Evolutionary conservation across 169 alveolate species (phyloP).

Genomic region (Babesia bovis): DNA sequence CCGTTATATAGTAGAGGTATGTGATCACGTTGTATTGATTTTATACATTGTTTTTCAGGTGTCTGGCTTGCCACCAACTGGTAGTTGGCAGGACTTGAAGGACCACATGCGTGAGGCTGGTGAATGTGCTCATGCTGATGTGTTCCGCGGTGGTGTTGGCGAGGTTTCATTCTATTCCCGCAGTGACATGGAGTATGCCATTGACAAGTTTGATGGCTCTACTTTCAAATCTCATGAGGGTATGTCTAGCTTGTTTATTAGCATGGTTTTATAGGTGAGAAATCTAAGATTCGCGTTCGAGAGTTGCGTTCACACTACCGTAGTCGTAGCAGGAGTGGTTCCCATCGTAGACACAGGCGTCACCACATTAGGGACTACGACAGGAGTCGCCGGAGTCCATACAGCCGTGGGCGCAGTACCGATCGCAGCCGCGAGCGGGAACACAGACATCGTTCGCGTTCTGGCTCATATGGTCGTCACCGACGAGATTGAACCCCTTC

Average conservation of each 20-base stretch:
- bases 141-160: constrained; percentile 85
- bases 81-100: constrained; percentile 88
- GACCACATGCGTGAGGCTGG: constrained; percentile 88
- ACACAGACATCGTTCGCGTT: constrained; percentile 23
- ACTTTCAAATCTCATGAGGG: constrained; percentile 83
- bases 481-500: neutral
- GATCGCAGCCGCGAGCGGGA: constrained; percentile 51
- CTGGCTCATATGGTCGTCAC: constrained; percentile 36
- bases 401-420: constrained; percentile 38
- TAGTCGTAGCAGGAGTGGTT: constrained; percentile 31
- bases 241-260: constrained; percentile 1
- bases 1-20: constrained; percentile 55
- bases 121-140: constrained; percentile 88
- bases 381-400: constrained; percentile 54
- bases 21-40: too few species aligned
- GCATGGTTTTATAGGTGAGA: constrained; percentile 67
- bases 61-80: constrained; percentile 78
- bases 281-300: constrained; percentile 77
- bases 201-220: constrained; percentile 81
- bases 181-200: constrained; percentile 84
- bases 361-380: constrained; percentile 37
- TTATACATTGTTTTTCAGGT: constrained; percentile 52
- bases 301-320: constrained; percentile 68
- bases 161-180: constrained; percentile 82
- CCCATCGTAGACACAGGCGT: constrained; percentile 44